Evolutionary conservation across 2,329 filamentous ascomycete genomes (phyloP).

Genomic region (Hymenoscyphus albidus): DNA sequence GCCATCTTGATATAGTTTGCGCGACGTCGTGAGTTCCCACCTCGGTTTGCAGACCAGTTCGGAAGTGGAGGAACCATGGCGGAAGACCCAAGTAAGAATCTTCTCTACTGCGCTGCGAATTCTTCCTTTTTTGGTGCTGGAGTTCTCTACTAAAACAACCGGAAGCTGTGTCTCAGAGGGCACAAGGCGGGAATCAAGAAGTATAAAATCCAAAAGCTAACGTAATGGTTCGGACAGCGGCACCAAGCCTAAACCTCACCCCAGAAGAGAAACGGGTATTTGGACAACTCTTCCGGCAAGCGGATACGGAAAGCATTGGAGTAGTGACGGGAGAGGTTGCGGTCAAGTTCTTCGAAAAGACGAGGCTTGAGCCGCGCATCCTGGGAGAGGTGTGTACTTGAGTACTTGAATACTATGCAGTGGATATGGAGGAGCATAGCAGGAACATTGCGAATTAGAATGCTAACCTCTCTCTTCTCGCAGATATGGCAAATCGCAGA

Average conservation of each 20-base stretch:
- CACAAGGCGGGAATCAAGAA: neutral
- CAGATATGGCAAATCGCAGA: conserved; percentile 99
- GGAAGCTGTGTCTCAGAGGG: neutral
- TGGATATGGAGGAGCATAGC: neutral
- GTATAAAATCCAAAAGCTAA: neutral
- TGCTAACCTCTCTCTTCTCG: conserved; percentile 25
- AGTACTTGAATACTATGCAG: conserved; percentile 5
- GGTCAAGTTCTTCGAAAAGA: conserved; percentile 97
- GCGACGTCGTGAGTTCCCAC: conserved; percentile 6
- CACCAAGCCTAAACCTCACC: conserved; percentile 76
- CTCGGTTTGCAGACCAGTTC: conserved; percentile 11
- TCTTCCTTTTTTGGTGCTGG: neutral
- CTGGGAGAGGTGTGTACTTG: conserved; percentile 67
- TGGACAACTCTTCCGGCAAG: conserved; percentile 86
- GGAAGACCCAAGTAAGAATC: conserved; percentile 35
- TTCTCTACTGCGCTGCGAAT: conserved; percentile 55
- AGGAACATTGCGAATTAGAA: neutral
- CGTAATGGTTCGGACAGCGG: conserved; percentile 38
- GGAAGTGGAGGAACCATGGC: conserved; percentile 31
- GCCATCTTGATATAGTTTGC: conserved; percentile 10
- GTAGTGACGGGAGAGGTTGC: conserved; percentile 95
- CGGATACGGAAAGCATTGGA: conserved; percentile 85
- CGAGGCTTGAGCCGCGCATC: conserved; percentile 76
- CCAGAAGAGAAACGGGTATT: conserved; percentile 92
- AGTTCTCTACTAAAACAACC: neutral